Base-by-base conservation (phyloP, 2,329 filamentous ascomycete species). In the Cladophialophora yegresii region DNA sequence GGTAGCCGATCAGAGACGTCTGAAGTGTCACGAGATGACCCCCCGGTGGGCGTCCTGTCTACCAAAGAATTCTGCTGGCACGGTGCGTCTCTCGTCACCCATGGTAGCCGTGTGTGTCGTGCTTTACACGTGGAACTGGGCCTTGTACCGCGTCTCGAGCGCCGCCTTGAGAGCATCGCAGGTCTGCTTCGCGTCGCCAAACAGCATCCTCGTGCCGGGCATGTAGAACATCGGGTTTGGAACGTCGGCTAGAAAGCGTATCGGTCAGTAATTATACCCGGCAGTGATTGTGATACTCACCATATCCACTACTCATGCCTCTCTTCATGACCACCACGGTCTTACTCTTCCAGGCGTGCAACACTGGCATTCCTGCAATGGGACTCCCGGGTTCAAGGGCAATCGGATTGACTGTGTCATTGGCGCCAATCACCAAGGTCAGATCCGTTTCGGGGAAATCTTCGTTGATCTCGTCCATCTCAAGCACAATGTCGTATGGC, bases 381-480 rank as follows among this genome's bases (percentile, higher is more conserved):
- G 91, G 84, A 64, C 88, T 91, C 33, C 90, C 90, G 4, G 89
- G 88, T 75, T 96, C 91, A 69, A 96, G 79, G 0, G 92, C 91
- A 71, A 93, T 93, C 0, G 92, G 92, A 73, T 96, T 96, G 43
- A 96, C 92, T 0, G 92, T 96, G 72, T 96, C 92, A 71, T 96
- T 96, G 8, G 92, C 92, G 2, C 92, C 92, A 72, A 96, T 96
- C 0, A 96, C 92, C 3, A 96, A 84, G 0, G 91, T 92, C 9
- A 96, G 82, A 72, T 96, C 92, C 0, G 92, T 96, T 30, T 95
- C 89, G 6, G 83, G 77, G 75, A 96, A 96, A 72, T 96, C 92
- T 67, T 96, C 92, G 76, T 96, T 96, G 79, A 96, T 96, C 80
- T 96, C 92, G 71, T 96, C 92, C 92, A 96, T 96, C 78, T 96